Evolutionary conservation across 2,329 filamentous ascomycete genomes (phyloP).

Genomic region (Rhytidhysteron rufulum): DNA sequence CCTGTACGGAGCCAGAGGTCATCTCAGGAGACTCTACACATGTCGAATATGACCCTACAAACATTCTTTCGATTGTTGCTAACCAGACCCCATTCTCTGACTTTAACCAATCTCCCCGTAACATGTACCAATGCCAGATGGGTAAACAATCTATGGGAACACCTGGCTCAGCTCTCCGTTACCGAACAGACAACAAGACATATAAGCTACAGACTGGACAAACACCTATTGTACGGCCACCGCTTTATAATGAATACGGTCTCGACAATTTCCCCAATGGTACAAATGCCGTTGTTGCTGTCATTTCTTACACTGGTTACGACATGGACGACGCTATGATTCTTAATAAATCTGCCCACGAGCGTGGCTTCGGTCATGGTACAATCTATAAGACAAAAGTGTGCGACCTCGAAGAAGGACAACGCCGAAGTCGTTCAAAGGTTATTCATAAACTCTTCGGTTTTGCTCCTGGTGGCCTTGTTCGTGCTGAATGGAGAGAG

Average conservation of each 20-base stretch:
- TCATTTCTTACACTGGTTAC: slow-evolving; percentile 98
- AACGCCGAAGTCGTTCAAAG: slow-evolving; percentile 60
- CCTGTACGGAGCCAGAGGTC: slow-evolving; percentile 83
- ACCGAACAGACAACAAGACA: slow-evolving; percentile 95
- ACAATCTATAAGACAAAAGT: slow-evolving; percentile 98
- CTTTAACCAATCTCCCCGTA: slow-evolving; percentile 96
- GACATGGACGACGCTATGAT: slow-evolving; percentile 99
- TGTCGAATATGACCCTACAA: slow-evolving; percentile 89
- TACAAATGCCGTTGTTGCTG: slow-evolving; percentile 90
- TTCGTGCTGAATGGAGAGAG: slow-evolving; percentile 66
- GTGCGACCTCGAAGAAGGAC: slow-evolving; percentile 77
- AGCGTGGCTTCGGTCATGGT: slow-evolving; percentile 91
- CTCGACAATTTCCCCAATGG: slow-evolving; percentile 98
- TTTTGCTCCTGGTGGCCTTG: slow-evolving; percentile 73
- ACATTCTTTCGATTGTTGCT: slow-evolving; percentile 94
- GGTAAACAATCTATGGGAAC: slow-evolving; percentile 99
- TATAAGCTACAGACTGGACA: slow-evolving; percentile 94
- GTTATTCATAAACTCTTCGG: slow-evolving; percentile 81
- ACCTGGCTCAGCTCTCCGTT: slow-evolving; percentile 75
- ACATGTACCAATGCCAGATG: slow-evolving; percentile 99
- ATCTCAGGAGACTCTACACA: slow-evolving; percentile 86
- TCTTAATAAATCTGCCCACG: slow-evolving; percentile 93
- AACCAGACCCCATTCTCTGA: slow-evolving; percentile 99
- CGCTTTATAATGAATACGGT: slow-evolving; percentile 91
- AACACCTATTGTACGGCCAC: slow-evolving; percentile 86